Percentiles rank a stretch among this genome's conserved stretches.
These are phyloP conservation scores for Vigna radiata DNA, from an alignment of 306 rosid species.

Conservation along the genomic window DNA sequence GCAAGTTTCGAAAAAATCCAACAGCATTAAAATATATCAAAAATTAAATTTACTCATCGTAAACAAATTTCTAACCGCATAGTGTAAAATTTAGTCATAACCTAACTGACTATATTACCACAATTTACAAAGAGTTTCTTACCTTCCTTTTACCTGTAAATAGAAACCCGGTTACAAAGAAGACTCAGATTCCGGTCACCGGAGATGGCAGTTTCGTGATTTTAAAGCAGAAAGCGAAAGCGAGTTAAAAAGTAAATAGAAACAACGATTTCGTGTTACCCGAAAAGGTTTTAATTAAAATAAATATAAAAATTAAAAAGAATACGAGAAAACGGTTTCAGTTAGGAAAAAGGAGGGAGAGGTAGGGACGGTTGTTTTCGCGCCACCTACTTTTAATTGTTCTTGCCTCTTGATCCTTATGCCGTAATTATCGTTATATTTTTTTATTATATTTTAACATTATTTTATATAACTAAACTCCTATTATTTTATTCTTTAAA, in stretches of 20 bases:
- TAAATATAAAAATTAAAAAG: background rate
- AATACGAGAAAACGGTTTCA: slow-evolving; percentile 58
- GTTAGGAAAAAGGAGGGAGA: slow-evolving; percentile 50
- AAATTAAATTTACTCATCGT: background rate
- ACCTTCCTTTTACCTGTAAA: slow-evolving; percentile 49
- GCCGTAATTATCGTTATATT: slow-evolving; percentile 12
- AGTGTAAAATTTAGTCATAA: slow-evolving; percentile 6
- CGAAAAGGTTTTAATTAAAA: background rate
- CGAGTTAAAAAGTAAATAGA: background rate
- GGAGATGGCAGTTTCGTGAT: slow-evolving; percentile 40
- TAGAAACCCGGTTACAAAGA: background rate
- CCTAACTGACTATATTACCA: slow-evolving; percentile 10
- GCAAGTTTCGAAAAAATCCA: slow-evolving; percentile 2
- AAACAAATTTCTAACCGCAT: background rate
- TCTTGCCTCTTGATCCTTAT: background rate
- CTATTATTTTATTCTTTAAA: slow-evolving; percentile 1
- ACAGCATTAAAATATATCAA: background rate
- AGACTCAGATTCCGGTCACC: too few species aligned
- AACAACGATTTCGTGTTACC: slow-evolving; percentile 18
- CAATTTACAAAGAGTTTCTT: slow-evolving; percentile 21
- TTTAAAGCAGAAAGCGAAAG: slow-evolving; percentile 32
- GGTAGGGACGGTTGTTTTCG: slow-evolving; percentile 58
- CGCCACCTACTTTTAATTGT: slow-evolving; percentile 68
- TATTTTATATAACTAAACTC: slow-evolving; percentile 5
- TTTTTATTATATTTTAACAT: background rate